phyloP scores from a whole-genome alignment of 257 asterid genomes.

The Primulina tabacum region DNA sequence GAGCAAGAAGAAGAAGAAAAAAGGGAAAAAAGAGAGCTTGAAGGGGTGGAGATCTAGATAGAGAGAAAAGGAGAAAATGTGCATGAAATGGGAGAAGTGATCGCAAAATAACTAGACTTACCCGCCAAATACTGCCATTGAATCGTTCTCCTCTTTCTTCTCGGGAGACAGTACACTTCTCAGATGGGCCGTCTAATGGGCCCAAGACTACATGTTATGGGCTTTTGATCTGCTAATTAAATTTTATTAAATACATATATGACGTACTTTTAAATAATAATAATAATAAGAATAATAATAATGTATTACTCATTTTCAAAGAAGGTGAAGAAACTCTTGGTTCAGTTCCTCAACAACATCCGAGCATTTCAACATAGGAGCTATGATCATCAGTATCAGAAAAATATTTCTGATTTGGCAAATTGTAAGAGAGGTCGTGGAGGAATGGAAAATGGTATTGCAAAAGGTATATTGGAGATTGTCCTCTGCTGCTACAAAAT shows the following conservation, averaged over 20 bases:
- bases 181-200: neutral
- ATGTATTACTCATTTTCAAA: neutral
- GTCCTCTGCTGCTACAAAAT: constrained; percentile 70
- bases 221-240: too few relatives aligned
- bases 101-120: constrained; percentile 6
- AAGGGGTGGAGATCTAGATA: constrained; percentile 44
- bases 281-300: too few relatives aligned
- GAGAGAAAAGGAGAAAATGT: constrained; percentile 28
- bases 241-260: too few relatives aligned
- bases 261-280: too few relatives aligned
- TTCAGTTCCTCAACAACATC: constrained; percentile 30
- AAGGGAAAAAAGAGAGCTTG: constrained; percentile 26
- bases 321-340: constrained; percentile 31
- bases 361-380: constrained; percentile 35
- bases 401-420: constrained; percentile 32
- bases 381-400: constrained; percentile 60
- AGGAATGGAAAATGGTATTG: constrained; percentile 68
- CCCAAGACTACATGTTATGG: too few relatives aligned
- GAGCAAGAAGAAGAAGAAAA: constrained; percentile 21
- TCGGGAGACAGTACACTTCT: neutral
- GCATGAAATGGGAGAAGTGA: neutral
- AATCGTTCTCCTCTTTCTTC: constrained; percentile 29
- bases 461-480: constrained; percentile 71
- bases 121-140: constrained; percentile 52
- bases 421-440: constrained; percentile 62